Conservation (phyloP, 108 stramenopile species). For the Epithemia pelagica region DNA sequence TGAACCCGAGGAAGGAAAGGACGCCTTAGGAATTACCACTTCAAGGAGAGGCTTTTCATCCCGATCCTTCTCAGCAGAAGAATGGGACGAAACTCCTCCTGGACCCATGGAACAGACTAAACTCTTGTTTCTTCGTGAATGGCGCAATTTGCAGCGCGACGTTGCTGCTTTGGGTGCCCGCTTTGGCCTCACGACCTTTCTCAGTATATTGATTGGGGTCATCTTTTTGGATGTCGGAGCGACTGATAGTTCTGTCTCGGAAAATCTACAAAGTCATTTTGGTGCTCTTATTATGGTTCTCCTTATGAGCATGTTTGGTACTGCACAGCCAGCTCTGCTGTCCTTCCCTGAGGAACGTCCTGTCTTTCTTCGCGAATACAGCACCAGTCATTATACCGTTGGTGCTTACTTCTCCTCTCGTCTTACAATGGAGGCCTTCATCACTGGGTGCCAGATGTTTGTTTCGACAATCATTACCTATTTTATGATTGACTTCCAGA, state of each 20-base stretch:
- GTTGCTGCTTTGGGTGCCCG: conserved; percentile 44
- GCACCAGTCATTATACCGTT: conserved; percentile 76
- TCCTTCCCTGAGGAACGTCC: conserved; percentile 82
- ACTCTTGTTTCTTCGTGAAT: conserved; percentile 52
- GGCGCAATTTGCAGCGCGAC: conserved; percentile 43
- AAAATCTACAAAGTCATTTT: conserved; percentile 32
- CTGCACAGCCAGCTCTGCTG: conserved; percentile 63
- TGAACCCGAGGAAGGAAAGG: conserved; percentile 29
- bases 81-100: conserved; percentile 17
- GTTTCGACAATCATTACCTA: conserved; percentile 32
- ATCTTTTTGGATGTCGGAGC: conserved; percentile 64
- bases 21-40: conserved; percentile 28
- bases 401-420: conserved; percentile 63
- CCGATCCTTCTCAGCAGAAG: not conserved
- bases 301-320: conserved; percentile 70
- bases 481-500: conserved; percentile 31
- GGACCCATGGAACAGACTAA: conserved; percentile 35
- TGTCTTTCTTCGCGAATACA: conserved; percentile 83
- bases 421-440: conserved; percentile 47
- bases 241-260: conserved; percentile 17
- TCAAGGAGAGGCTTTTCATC: conserved; percentile 7
- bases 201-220: conserved; percentile 54
- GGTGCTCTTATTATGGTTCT: conserved; percentile 61
- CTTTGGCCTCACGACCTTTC: conserved; percentile 50
- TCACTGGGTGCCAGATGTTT: conserved; percentile 49